Base-by-base conservation (phyloP, 441 rosid genomes). In the Macaranga tanarius region DNA sequence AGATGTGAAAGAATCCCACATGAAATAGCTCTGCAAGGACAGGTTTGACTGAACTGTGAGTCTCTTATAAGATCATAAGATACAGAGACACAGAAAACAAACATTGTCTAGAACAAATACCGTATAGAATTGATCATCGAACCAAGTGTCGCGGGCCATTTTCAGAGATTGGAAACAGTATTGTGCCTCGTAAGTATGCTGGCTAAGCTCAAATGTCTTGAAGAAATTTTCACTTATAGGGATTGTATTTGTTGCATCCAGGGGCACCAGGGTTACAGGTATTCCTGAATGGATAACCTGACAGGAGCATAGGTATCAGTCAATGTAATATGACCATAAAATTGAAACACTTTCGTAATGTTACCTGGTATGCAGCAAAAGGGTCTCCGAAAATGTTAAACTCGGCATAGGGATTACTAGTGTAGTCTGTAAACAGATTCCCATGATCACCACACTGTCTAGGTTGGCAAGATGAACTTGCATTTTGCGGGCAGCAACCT, bases 161-260 rank as follows among this genome's bases (percentile, higher is more conserved):
- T 89, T 90, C 75, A 94, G 78, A 40, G 99, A 85, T 73, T 77
- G 82, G 81, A 87, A 92, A 83, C 87, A 77, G 69, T 94, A 94
- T 73, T 88, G 90, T 59, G 97, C 92, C 82, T 94, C 97, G 10
- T 81, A 90, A 10, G 97, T 92, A 23, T 73, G 60, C 65, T 89
- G 92, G 45, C 62, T 89, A 66, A 54, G 69, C 80, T 90, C 92
- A 34, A 94, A 90, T 60, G 82, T 77, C 50, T 83, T 55, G 38
- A 85, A 92, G 82, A 94, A 94, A 6, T 84, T 60, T 78, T 85
- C 40, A 76, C n/a, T 83, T 42, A 81, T 63, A 0, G 97, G 94
- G 73, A 94, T 89, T 11, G 94, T 92, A 77, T 92, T 90, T 19
- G 99, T 94, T 65, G 97, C 99, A 83, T 94, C 99, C 44, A 94